A percentile compares a stretch with the other conserved stretches of the same genome.
Evolutionary conservation across 331 rosid genomes (phyloP).

Genomic region (Ulmus americana): DNA sequence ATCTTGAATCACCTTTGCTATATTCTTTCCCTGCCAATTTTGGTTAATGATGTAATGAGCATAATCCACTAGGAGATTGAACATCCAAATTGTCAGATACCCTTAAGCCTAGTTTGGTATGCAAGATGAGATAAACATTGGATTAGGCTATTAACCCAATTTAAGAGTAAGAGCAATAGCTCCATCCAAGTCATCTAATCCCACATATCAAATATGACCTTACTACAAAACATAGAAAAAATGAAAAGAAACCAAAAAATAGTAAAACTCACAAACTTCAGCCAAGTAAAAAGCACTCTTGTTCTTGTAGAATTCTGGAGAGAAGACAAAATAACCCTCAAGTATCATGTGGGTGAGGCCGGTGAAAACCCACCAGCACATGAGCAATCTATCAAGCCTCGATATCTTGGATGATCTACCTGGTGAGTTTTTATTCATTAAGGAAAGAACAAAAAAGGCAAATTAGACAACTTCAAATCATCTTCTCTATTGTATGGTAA

Average conservation of each 20-base stretch:
- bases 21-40: constrained; percentile 74
- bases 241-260: neutral
- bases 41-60: constrained; percentile 8
- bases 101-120: too few relatives aligned
- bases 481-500: too few relatives aligned
- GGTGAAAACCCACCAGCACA: constrained; percentile 97
- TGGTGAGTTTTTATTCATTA: constrained; percentile 22
- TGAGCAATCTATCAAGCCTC: constrained; percentile 61
- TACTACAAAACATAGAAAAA: too few relatives aligned
- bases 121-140: too few relatives aligned
- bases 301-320: constrained; percentile 79
- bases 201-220: neutral
- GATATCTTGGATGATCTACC: constrained; percentile 51
- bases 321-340: constrained; percentile 75
- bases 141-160: too few relatives aligned
- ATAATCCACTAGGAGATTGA: constrained; percentile 6
- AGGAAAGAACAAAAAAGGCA: constrained; percentile 17
- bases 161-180: too few relatives aligned
- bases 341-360: constrained; percentile 77
- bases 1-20: constrained; percentile 99
- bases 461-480: neutral
- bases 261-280: constrained; percentile 73
- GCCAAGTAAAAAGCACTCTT: constrained; percentile 59
- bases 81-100: neutral
- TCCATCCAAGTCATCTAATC: too few relatives aligned